These are phyloP conservation scores for Physcomitrellopsis africana DNA, from an alignment of 225 moss, liverwort and hornwort genomes.

Conservation along the genomic window DNA sequence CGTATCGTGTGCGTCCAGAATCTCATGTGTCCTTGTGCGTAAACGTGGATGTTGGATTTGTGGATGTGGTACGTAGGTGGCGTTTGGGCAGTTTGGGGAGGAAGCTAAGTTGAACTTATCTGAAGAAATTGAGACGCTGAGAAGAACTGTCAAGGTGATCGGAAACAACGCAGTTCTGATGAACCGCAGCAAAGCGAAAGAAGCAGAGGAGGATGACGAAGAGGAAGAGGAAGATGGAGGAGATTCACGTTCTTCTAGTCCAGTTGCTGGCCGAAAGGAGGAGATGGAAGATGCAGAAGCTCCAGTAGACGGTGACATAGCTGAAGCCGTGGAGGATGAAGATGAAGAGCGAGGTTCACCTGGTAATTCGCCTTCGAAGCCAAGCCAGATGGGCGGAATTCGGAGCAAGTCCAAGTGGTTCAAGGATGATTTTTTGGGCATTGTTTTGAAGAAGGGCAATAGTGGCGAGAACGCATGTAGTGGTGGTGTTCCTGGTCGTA, in stretches of 20 bases:
- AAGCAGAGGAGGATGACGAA: conserved; percentile 21
- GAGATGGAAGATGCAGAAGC: conserved; percentile 25
- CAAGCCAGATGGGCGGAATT: conserved; percentile 27
- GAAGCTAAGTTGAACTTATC: conserved; percentile 71
- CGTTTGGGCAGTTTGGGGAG: conserved; percentile 76
- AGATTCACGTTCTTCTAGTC: conserved; percentile 32
- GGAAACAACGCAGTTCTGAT: conserved; percentile 30
- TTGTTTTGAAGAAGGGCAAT: conserved; percentile 22
- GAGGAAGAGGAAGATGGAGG: conserved; percentile 28
- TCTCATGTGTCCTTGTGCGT: background rate
- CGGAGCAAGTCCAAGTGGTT: conserved; percentile 25
- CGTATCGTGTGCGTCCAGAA: no score
- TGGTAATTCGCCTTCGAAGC: conserved; percentile 33
- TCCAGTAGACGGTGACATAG: background rate
- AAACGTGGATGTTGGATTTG: background rate
- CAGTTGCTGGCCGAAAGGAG: conserved; percentile 5
- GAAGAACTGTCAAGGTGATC: conserved; percentile 43
- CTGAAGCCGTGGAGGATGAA: conserved; percentile 17
- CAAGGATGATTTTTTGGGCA: conserved; percentile 27
- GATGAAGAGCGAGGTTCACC: conserved; percentile 40
- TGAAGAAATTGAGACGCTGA: conserved; percentile 42
- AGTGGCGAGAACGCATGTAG: conserved; percentile 26
- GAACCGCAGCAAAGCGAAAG: conserved; percentile 7
- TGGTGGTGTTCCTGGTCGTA: conserved; percentile 23
- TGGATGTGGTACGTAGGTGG: conserved; percentile 44